phyloP scores from a whole-genome alignment of 345 rosid genomes.

The Gossypium longicalyx region DNA sequence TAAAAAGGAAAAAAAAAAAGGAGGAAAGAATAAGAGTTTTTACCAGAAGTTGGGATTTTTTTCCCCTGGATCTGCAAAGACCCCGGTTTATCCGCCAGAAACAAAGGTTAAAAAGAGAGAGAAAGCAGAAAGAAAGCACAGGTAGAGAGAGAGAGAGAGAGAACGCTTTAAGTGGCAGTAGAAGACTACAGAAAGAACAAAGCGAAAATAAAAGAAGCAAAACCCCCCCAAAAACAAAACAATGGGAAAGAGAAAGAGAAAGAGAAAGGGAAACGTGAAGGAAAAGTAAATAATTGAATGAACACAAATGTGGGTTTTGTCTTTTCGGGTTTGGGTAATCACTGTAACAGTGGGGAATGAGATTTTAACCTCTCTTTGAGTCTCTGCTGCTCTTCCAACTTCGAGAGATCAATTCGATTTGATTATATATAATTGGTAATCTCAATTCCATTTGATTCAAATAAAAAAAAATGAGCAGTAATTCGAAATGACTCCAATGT shows the following conservation, averaged over 20 bases:
- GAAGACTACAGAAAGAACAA: slow-evolving; percentile 20
- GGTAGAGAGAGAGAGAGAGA: not conserved
- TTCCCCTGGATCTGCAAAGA: slow-evolving; percentile 8
- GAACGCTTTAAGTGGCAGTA: slow-evolving; percentile 5
- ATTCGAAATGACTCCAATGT: too few species aligned
- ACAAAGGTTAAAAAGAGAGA: slow-evolving; percentile 12
- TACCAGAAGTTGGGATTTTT: slow-evolving; percentile 13
- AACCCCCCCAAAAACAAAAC: not conserved
- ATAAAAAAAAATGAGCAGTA: too few species aligned
- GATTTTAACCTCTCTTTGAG: not conserved
- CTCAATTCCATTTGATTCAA: too few species aligned
- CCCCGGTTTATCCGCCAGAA: slow-evolving; percentile 21
- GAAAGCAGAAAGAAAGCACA: slow-evolving; percentile 1
- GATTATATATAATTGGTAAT: too few species aligned
- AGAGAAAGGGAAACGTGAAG: slow-evolving; percentile 5
- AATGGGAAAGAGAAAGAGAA: not conserved
- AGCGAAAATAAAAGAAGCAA: not conserved
- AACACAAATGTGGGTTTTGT: not conserved
- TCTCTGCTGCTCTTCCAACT: too few species aligned
- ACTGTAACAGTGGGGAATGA: not conserved
- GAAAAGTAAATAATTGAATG: slow-evolving; percentile 7
- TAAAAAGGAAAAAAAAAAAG: not conserved
- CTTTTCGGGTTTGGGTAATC: not conserved
- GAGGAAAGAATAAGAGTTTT: slow-evolving; percentile 1
- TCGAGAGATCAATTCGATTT: too few species aligned